These are phyloP conservation scores for Debaryomyces tyrocola DNA, from an alignment of 805 yeast genomes.

Conservation along the genomic window DNA sequence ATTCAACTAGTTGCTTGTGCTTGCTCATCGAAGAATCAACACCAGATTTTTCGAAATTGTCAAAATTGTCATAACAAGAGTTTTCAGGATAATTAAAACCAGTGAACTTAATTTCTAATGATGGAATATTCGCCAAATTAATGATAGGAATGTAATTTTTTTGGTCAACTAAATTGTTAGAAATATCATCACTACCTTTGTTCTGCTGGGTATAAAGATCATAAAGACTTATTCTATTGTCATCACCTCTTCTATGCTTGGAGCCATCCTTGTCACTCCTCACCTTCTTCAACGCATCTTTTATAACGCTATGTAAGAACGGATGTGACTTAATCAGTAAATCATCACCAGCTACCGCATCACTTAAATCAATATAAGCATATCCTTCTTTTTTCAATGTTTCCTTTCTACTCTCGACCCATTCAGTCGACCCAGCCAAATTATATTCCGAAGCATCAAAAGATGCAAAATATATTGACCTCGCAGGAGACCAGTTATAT, in stretches of 20 bases:
- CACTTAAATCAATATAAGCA: slow-evolving; percentile 73
- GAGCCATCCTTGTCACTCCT: slow-evolving; percentile 6
- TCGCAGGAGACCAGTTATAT: slow-evolving; percentile 77
- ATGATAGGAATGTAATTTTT: slow-evolving; percentile 74
- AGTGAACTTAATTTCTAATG: slow-evolving; percentile 57
- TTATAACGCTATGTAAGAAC: slow-evolving; percentile 49
- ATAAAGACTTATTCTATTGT: slow-evolving; percentile 17
- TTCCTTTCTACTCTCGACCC: slow-evolving; percentile 59
- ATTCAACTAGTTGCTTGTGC: slow-evolving; percentile 56
- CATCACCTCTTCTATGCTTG: slow-evolving; percentile 5
- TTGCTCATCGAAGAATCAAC: slow-evolving; percentile 58
- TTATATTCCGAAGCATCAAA: slow-evolving; percentile 83
- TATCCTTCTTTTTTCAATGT: slow-evolving; percentile 60
- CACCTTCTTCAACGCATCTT: slow-evolving; percentile 37
- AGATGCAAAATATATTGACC: slow-evolving; percentile 79
- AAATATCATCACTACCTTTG: slow-evolving; percentile 20
- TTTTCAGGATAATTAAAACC: slow-evolving; percentile 46
- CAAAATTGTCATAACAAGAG: slow-evolving; percentile 67
- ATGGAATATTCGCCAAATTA: slow-evolving; percentile 64
- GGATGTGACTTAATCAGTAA: slow-evolving; percentile 68
- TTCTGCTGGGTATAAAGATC: slow-evolving; percentile 27
- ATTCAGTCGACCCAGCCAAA: slow-evolving; percentile 80
- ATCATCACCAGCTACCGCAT: slow-evolving; percentile 54
- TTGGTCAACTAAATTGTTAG: slow-evolving; percentile 37
- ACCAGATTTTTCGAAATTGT: slow-evolving; percentile 43